These are phyloP conservation scores for Candida sojae DNA, from an alignment of 1,139 yeast species.

Conservation along the genomic window DNA sequence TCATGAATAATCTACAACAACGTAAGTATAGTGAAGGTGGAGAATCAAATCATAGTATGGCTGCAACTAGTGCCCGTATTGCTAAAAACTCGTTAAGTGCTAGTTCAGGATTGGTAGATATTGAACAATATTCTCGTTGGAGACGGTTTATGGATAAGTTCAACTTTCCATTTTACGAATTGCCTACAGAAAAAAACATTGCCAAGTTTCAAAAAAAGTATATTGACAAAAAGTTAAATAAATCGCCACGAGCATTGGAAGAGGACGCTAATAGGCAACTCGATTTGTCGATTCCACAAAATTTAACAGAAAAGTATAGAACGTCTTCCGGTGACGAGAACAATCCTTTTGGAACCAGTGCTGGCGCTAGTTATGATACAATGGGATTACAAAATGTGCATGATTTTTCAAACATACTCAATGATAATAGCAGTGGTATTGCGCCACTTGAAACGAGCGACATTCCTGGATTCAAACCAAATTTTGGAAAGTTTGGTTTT, in stretches of 20 bases:
- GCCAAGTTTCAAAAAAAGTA: slow-evolving; percentile 27
- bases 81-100: slow-evolving; percentile 29
- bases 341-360: slow-evolving; percentile 3
- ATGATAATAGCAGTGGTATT: slow-evolving; percentile 27
- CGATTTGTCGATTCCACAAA: slow-evolving; percentile 4
- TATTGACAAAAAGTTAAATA: slow-evolving; percentile 18
- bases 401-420: slow-evolving; percentile 41
- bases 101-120: slow-evolving; percentile 25
- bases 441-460: neutral
- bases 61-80: slow-evolving; percentile 26
- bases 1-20: slow-evolving; percentile 11
- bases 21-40: slow-evolving; percentile 5
- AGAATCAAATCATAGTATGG: slow-evolving; percentile 11
- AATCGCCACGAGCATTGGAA: slow-evolving; percentile 2
- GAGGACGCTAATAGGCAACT: neutral
- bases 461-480: slow-evolving; percentile 26
- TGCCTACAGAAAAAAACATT: slow-evolving; percentile 42
- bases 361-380: slow-evolving; percentile 7
- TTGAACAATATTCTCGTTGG: slow-evolving; percentile 31
- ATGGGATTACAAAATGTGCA: slow-evolving; percentile 17
- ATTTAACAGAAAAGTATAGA: slow-evolving; percentile 4
- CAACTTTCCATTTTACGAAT: slow-evolving; percentile 42
- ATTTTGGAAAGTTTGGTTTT: slow-evolving; percentile 35
- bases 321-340: neutral
- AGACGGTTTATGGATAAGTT: slow-evolving; percentile 35